Evolutionary conservation across 1,284 basidiomycete genomes (phyloP).

Genomic region (Chalciporus sp.): DNA sequence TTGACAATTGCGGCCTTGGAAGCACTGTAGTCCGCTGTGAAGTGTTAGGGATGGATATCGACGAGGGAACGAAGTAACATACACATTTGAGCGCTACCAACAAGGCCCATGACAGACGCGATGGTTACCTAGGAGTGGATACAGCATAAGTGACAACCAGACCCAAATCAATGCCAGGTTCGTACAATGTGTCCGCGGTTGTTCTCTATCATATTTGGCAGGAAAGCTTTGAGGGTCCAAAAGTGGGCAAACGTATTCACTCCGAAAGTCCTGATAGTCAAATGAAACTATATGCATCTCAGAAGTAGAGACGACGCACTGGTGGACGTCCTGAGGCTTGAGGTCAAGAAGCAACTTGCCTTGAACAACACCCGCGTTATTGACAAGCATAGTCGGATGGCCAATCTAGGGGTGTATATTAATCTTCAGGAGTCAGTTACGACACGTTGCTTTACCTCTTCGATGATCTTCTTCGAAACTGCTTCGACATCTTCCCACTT

Average conservation of each 20-base stretch:
- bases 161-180: conserved; percentile 6
- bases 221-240: conserved; percentile 89
- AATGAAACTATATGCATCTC: not conserved
- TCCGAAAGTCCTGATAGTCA: conserved; percentile 72
- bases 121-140: conserved; percentile 65
- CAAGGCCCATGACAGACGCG: conserved; percentile 77
- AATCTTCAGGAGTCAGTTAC: not conserved
- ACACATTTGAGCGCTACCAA: conserved; percentile 83
- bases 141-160: conserved; percentile 1
- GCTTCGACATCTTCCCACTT: conserved; percentile 80
- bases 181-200: conserved; percentile 84
- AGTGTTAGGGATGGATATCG: conserved; percentile 6
- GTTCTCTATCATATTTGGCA: conserved; percentile 84
- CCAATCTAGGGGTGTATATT: conserved; percentile 61
- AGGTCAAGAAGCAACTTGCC: conserved; percentile 87
- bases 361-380: conserved; percentile 96
- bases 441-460: conserved; percentile 57
- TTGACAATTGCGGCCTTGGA: conserved; percentile 84
- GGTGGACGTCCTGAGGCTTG: conserved; percentile 72
- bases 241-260: conserved; percentile 91
- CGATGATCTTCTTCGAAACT: conserved; percentile 67
- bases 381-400: conserved; percentile 87
- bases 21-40: conserved; percentile 81
- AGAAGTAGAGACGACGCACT: conserved; percentile 53
- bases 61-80: conserved; percentile 32